Conservation (phyloP, 2,329 filamentous ascomycete species). For the Fusarium setosum region DNA sequence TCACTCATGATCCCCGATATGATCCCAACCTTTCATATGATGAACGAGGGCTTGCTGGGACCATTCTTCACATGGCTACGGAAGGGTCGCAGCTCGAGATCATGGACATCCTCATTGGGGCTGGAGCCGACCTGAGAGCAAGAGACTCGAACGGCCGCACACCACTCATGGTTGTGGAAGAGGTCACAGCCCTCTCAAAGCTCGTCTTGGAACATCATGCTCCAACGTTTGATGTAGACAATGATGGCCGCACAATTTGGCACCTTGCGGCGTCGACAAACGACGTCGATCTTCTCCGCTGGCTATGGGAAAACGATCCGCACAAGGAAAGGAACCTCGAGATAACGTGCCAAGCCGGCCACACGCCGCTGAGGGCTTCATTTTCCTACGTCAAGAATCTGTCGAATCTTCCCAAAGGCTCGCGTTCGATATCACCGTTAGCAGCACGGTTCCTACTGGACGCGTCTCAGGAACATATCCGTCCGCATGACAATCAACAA, state of each 20-base stretch:
- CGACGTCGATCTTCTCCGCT: conserved; percentile 44
- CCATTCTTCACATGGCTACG: conserved; percentile 48
- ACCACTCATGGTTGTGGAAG: conserved; percentile 50
- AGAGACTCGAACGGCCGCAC: conserved; percentile 46
- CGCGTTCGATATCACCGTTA: not conserved
- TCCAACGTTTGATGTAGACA: conserved; percentile 45
- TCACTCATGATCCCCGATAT: conserved; percentile 46
- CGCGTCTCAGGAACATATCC: conserved; percentile 10
- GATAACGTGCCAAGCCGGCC: conserved; percentile 25
- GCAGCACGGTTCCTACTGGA: conserved; percentile 35
- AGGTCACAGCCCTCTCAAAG: conserved; percentile 35
- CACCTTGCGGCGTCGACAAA: conserved; percentile 50
- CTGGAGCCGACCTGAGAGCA: conserved; percentile 43
- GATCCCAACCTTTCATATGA: conserved; percentile 40
- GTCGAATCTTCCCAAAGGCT: not conserved
- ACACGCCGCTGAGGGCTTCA: conserved; percentile 48
- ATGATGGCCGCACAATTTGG: conserved; percentile 51
- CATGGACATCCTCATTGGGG: conserved; percentile 43
- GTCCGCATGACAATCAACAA: not conserved
- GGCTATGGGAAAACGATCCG: conserved; percentile 46
- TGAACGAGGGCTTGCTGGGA: conserved; percentile 28
- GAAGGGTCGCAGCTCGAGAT: conserved; percentile 39
- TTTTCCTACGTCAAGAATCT: conserved; percentile 35
- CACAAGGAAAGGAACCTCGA: conserved; percentile 42
- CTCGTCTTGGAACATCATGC: conserved; percentile 42